Base-by-base conservation (phyloP, 2,329 filamentous ascomycete genomes). In the Monilinia aucupariae region DNA sequence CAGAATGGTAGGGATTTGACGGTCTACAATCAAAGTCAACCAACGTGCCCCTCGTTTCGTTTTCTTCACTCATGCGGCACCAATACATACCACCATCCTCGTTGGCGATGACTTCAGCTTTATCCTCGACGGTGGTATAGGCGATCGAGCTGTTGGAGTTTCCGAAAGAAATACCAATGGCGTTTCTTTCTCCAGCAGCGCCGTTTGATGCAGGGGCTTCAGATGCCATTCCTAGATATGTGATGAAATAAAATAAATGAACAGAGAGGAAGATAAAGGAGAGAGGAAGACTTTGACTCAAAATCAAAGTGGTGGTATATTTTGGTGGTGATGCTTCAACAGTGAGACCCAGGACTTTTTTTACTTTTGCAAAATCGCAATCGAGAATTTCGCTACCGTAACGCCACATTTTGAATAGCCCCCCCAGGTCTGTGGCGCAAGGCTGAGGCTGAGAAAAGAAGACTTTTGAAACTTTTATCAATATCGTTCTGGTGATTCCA, bases 141-240 rank as follows among this genome's bases (percentile, higher is more conserved):
- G 93, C 93, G 79, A 99, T 97, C 65, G 92, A 97, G 80, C 91
- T 96, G 86, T 96, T 96, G 66, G 92, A 92, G 82, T 97, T 99
- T 79, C 94, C 94, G 82, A 97, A 97, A 70, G 92, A 90, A 75
- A 99, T 92, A 76, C 94, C 94, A 78, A 99, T 97, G 75, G 89
- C 91, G 73, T 82, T 81, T 72, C 85, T 82, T 71, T 86, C 81
- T 37, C 61, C 61, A 50, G 60, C 78, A 65, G 68, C 56, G 63
- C 68, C 69, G 59, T 64, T 70, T 7, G 67, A 64, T 55, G 63
- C 32, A 47, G 55, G 62, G 17, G 59, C 66, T 67, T 73, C 70
- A 65, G 66, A 66, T 64, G 71, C 66, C 73, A 75, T 75, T 43
- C 66, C 71, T 41, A 27, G 43, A 43, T 51, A 45, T 49, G 55